Evolutionary conservation across 495 filamentous ascomycete genomes (phyloP).

Genomic region (Aspergillus sparsus): DNA sequence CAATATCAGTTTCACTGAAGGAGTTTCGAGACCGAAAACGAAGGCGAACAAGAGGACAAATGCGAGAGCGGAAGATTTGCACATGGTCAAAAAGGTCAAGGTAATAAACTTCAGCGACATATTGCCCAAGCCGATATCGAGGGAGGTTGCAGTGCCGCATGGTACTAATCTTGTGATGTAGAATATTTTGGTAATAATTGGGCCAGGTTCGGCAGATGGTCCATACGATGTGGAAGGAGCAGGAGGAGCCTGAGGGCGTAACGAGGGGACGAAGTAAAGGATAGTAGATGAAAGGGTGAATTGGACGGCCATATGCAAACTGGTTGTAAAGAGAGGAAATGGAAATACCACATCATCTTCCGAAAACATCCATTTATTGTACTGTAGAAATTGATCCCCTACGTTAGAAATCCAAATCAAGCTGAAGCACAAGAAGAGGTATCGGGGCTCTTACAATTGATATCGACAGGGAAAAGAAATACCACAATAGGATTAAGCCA

Average conservation of each 20-base stretch:
- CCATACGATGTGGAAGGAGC: constrained; percentile 46
- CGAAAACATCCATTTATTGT: constrained; percentile 99
- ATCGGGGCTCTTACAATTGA: constrained; percentile 70
- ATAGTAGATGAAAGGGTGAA: constrained; percentile 80
- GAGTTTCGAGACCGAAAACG: constrained; percentile 85
- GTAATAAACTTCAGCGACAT: constrained; percentile 94
- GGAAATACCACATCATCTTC: constrained; percentile 81
- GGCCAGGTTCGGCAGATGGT: constrained; percentile 59
- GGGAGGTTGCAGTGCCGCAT: constrained; percentile 88
- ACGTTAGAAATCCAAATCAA: not conserved
- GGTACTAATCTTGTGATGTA: constrained; percentile 92
- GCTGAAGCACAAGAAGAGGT: not conserved
- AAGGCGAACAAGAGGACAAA: constrained; percentile 98
- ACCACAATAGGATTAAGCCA: constrained; percentile 83
- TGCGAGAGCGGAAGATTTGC: constrained; percentile 93
- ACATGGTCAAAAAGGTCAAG: constrained; percentile 99
- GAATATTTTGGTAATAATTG: constrained; percentile 83
- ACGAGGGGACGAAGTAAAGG: constrained; percentile 77
- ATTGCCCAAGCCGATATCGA: constrained; percentile 96
- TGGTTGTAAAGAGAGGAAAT: constrained; percentile 94
- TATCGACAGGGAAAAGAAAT: constrained; percentile 90
- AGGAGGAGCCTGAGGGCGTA: constrained; percentile 64
- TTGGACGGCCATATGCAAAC: constrained; percentile 94
- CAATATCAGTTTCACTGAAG: constrained; percentile 77
- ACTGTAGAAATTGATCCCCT: constrained; percentile 50